These are phyloP conservation scores for Paulownia fortunei DNA, from an alignment of 257 asterid species.

Conservation along the genomic window DNA sequence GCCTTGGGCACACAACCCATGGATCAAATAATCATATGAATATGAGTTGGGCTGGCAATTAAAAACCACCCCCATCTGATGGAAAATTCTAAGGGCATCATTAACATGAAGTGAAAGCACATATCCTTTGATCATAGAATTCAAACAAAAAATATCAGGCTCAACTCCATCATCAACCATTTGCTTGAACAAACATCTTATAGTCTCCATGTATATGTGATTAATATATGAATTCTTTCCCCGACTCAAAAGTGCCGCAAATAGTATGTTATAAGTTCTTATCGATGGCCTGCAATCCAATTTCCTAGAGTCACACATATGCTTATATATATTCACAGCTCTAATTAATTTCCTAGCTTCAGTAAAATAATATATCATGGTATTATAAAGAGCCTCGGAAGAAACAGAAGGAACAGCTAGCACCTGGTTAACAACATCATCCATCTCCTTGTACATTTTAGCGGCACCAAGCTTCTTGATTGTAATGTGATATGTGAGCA, in stretches of 20 bases:
- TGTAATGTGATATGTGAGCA: constrained; percentile 59
- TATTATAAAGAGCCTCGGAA: constrained; percentile 74
- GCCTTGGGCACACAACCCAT: constrained; percentile 92
- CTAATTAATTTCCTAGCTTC: constrained; percentile 80
- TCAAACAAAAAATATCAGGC: constrained; percentile 83
- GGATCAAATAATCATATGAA: constrained; percentile 83
- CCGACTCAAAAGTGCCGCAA: constrained; percentile 71
- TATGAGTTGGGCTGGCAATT: constrained; percentile 72
- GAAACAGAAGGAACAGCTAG: constrained; percentile 71
- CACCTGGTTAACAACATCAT: constrained; percentile 78
- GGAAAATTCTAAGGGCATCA: constrained; percentile 91
- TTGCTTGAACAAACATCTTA: constrained; percentile 73
- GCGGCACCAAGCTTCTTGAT: constrained; percentile 86
- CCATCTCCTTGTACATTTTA: constrained; percentile 85
- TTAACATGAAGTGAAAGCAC: constrained; percentile 90
- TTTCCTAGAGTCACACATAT: constrained; percentile 64
- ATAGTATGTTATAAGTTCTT: constrained; percentile 75
- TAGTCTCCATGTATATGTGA: constrained; percentile 83
- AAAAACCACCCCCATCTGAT: constrained; percentile 82
- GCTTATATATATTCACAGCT: constrained; percentile 84
- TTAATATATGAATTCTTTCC: constrained; percentile 76
- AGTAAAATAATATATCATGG: constrained; percentile 79
- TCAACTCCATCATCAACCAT: constrained; percentile 88
- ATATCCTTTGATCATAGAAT: constrained; percentile 91
- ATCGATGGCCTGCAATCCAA: constrained; percentile 83